Evolutionary conservation across 2,329 filamentous ascomycete genomes (phyloP).

Genomic region (Colletotrichum endophyticum): DNA sequence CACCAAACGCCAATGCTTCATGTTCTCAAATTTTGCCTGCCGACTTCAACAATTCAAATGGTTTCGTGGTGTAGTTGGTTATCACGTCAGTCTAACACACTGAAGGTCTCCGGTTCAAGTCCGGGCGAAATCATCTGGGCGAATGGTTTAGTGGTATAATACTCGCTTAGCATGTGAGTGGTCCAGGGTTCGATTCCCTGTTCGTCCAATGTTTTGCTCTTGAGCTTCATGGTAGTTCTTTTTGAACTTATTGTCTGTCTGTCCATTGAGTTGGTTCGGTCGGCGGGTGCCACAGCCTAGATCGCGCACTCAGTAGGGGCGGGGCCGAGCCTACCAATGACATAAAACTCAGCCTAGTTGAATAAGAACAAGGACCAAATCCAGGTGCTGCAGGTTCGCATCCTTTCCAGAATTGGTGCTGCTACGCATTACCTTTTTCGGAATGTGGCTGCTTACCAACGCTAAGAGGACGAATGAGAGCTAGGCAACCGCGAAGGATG

Average conservation of each 20-base stretch:
- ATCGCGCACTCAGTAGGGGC: neutral
- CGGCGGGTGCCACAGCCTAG: neutral
- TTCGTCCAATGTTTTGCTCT: neutral
- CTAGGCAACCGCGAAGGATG: neutral
- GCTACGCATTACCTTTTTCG: neutral
- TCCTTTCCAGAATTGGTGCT: neutral
- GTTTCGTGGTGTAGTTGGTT: slow-evolving; percentile 44
- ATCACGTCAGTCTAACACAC: slow-evolving; percentile 53
- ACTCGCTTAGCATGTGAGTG: slow-evolving; percentile 13
- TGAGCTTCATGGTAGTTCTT: fast-evolving
- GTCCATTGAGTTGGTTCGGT: neutral
- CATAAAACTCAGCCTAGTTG: neutral
- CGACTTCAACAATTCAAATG: neutral
- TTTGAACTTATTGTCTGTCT: neutral
- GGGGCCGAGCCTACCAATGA: neutral
- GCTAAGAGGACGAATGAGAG: neutral
- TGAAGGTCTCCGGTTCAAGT: slow-evolving; percentile 22
- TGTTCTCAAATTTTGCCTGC: fast-evolving
- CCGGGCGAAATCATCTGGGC: slow-evolving; percentile 16
- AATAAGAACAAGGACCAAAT: neutral
- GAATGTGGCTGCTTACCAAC: neutral
- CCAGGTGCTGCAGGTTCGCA: neutral
- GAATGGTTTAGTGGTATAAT: slow-evolving; percentile 18
- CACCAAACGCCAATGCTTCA: neutral
- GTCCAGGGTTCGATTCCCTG: slow-evolving; percentile 12